A percentile compares a stretch with the other conserved stretches of the same genome.
These are phyloP conservation scores for Nyssa sinensis DNA, from an alignment of 148 eudicot species.

Conservation along the genomic window DNA sequence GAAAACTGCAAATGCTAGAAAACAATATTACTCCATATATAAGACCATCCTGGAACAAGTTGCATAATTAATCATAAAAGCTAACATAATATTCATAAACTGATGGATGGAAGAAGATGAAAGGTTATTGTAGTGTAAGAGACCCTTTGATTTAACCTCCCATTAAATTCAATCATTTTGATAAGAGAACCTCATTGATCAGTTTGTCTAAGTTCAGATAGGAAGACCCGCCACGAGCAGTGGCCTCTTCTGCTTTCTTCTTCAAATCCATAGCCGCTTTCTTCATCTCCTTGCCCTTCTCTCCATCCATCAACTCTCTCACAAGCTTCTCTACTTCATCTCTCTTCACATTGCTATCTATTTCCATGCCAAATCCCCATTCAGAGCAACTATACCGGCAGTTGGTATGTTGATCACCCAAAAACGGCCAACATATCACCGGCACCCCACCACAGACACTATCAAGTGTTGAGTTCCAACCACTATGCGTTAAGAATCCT, in stretches of 20 bases:
- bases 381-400: conserved; percentile 42
- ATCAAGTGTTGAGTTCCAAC: too few species aligned
- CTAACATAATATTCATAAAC: too few species aligned
- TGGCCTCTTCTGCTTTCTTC: conserved; percentile 39
- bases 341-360: conserved; percentile 35
- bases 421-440: conserved; percentile 59
- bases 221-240: conserved; percentile 35
- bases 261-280: conserved; percentile 39
- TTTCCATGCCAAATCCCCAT: conserved; percentile 55
- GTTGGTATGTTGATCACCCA: conserved; percentile 53
- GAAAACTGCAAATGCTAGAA: too few species aligned
- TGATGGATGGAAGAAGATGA: too few species aligned
- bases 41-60: too few species aligned
- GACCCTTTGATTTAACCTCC: too few species aligned
- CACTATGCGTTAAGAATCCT: too few species aligned
- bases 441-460: conserved; percentile 49
- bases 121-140: too few species aligned
- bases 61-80: too few species aligned
- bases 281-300: conserved; percentile 46
- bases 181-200: conserved; percentile 16
- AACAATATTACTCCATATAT: too few species aligned
- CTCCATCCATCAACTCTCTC: conserved; percentile 50
- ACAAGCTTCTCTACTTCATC: conserved; percentile 47
- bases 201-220: conserved; percentile 32
- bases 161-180: too few species aligned